These are phyloP conservation scores for Canna indica DNA, from an alignment of 176 grass and related monocot species.

Conservation along the genomic window DNA sequence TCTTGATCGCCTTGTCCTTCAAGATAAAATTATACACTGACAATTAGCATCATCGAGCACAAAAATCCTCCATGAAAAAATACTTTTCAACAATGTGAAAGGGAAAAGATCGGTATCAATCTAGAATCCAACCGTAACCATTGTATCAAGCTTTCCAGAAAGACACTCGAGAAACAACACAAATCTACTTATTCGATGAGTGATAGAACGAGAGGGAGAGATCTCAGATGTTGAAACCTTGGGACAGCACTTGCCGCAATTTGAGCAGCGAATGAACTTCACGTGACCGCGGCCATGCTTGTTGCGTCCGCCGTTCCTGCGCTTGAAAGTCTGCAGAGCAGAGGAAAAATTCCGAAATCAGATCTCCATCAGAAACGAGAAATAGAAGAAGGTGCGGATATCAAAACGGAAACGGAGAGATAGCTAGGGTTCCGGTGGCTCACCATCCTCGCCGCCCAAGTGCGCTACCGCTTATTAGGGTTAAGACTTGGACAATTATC, in stretches of 20 bases:
- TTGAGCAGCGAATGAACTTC: constrained; percentile 8
- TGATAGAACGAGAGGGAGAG: too few species aligned
- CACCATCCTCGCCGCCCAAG: neutral
- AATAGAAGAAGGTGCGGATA: neutral
- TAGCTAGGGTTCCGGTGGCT: neutral
- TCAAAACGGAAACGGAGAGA: neutral
- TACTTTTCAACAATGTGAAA: too few species aligned
- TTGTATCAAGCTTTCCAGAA: too few species aligned
- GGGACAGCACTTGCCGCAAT: constrained; percentile 7
- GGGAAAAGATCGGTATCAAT: too few species aligned
- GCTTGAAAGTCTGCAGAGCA: constrained; percentile 5
- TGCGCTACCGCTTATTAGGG: neutral
- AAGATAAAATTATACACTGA: neutral
- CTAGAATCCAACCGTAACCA: too few species aligned
- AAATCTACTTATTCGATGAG: too few species aligned
- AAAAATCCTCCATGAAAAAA: too few species aligned
- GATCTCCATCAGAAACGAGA: neutral
- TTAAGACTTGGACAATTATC: neutral
- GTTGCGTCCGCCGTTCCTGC: constrained; percentile 9
- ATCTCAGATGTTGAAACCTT: too few species aligned
- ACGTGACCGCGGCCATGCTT: constrained; percentile 11
- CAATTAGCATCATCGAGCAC: too few species aligned
- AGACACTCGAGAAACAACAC: too few species aligned
- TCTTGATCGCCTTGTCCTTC: constrained; percentile 85
- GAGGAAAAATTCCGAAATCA: neutral